Evolutionary conservation across 129 eudicot species (phyloP).

Genomic region (Ambrosia artemisiifolia): DNA sequence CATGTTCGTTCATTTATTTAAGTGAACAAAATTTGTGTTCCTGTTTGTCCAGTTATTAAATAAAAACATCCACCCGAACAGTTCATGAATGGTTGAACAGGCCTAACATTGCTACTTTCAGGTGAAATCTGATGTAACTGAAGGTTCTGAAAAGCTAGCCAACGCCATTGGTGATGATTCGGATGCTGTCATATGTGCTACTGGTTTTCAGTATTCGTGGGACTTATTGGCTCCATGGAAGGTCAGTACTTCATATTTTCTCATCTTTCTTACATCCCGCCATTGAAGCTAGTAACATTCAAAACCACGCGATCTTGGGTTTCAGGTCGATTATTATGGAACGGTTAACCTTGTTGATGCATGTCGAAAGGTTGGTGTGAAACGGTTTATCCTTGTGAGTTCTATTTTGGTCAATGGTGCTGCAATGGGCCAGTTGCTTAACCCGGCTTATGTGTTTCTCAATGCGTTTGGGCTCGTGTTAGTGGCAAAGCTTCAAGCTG

Average conservation of each 20-base stretch:
- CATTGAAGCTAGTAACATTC: neutral
- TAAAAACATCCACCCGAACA: too few species aligned
- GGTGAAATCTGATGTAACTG: constrained; percentile 35
- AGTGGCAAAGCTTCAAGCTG: constrained; percentile 12
- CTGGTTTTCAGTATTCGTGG: constrained; percentile 86
- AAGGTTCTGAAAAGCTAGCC: constrained; percentile 66
- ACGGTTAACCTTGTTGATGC: constrained; percentile 92
- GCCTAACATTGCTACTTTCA: neutral
- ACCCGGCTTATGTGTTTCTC: constrained; percentile 62
- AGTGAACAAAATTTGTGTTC: too few species aligned
- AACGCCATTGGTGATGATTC: constrained; percentile 62
- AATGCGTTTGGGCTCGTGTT: constrained; percentile 1
- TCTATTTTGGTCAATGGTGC: constrained; percentile 13
- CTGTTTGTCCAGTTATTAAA: too few species aligned
- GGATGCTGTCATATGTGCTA: constrained; percentile 83
- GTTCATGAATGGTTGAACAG: too few species aligned
- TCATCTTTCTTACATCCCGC: neutral
- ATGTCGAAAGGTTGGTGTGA: constrained; percentile 70
- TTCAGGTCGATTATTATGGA: constrained; percentile 88
- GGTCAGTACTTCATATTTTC: constrained; percentile 26
- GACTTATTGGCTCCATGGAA: constrained; percentile 89
- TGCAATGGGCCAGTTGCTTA: constrained; percentile 34
- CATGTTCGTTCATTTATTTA: too few species aligned
- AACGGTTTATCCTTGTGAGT: constrained; percentile 35
- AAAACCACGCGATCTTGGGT: neutral